Evolutionary conservation across 345 rosid genomes (phyloP).

Genomic region (Schrenkiella parvula): DNA sequence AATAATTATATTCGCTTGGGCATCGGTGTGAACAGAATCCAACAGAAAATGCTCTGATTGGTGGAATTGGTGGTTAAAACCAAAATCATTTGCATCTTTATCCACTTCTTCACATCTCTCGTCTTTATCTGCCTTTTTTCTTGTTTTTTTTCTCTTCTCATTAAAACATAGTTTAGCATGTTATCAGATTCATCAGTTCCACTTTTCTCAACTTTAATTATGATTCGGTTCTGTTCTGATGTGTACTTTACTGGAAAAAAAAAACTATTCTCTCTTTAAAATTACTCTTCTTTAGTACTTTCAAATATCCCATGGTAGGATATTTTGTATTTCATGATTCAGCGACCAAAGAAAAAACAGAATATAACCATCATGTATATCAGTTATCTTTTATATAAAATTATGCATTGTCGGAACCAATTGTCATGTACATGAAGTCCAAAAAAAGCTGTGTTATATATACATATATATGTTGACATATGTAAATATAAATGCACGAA

Average conservation of each 20-base stretch:
- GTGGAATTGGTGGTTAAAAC: constrained; percentile 26
- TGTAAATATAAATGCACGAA: neutral
- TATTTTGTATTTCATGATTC: neutral
- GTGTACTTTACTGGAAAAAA: neutral
- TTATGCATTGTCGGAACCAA: neutral
- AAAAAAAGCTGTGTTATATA: no score
- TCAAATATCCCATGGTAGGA: neutral
- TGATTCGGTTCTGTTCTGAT: constrained; percentile 1
- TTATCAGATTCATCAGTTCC: constrained; percentile 5
- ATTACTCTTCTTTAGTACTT: neutral
- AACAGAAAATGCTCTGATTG: constrained; percentile 8
- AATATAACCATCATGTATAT: neutral
- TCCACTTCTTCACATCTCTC: constrained; percentile 25
- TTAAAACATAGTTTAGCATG: constrained; percentile 1
- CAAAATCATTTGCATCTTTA: constrained; percentile 23
- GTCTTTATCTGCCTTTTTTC: constrained; percentile 14
- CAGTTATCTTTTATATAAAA: neutral
- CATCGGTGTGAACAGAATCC: constrained; percentile 29
- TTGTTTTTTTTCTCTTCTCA: constrained; percentile 2
- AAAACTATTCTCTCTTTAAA: neutral
- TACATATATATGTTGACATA: neutral
- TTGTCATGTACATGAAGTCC: no score
- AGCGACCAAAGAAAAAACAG: neutral
- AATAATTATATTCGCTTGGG: neutral
- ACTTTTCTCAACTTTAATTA: constrained; percentile 20